These are phyloP conservation scores for Saccharomycopsis fibuligera DNA, from an alignment of 805 yeast species.

Conservation along the genomic window DNA sequence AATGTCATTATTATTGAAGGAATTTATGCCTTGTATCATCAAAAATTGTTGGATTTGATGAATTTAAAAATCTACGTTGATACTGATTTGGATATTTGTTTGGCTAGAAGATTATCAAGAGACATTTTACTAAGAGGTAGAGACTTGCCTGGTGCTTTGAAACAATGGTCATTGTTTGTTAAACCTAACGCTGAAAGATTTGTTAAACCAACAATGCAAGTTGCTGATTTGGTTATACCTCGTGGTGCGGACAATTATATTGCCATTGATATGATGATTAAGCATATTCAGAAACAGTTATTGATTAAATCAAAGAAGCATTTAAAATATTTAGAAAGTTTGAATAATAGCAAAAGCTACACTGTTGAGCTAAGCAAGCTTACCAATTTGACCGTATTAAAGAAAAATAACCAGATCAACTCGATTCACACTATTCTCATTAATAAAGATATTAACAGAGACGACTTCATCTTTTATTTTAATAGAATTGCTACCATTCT, in stretches of 20 bases:
- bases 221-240: constrained; percentile 88
- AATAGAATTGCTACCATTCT: constrained; percentile 73
- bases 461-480: constrained; percentile 81
- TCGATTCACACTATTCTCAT: constrained; percentile 70
- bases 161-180: constrained; percentile 87
- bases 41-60: constrained; percentile 63
- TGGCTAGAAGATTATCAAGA: constrained; percentile 80
- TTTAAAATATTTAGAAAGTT: constrained; percentile 49
- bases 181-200: constrained; percentile 83
- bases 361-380: constrained; percentile 39
- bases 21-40: constrained; percentile 72
- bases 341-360: constrained; percentile 27
- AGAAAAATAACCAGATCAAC: constrained; percentile 54
- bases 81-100: constrained; percentile 87
- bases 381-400: constrained; percentile 27
- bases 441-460: constrained; percentile 47
- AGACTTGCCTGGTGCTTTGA: constrained; percentile 71
- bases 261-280: constrained; percentile 74
- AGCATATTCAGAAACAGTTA: constrained; percentile 72
- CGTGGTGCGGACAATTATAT: constrained; percentile 65
- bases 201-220: constrained; percentile 67
- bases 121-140: constrained; percentile 85
- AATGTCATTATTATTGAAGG: constrained; percentile 92
- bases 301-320: constrained; percentile 60
- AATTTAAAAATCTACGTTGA: constrained; percentile 88